phyloP scores from a whole-genome alignment of 1,284 basidiomycete species.

The Cryptococcus sp. region DNA sequence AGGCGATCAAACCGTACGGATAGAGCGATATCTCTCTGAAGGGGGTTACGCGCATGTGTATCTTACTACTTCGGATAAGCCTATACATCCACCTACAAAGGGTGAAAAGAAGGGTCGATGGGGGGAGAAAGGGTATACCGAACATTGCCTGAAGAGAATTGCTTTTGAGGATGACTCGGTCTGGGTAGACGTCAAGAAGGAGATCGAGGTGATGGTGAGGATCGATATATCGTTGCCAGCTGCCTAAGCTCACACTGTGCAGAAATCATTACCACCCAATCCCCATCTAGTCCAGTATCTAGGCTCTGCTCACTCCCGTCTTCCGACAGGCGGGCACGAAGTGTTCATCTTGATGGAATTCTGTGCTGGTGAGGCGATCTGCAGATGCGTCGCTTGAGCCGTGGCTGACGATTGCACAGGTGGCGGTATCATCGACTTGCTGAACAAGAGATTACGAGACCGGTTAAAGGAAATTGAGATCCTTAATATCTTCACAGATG shows the following conservation, averaged over 20 bases:
- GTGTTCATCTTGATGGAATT: constrained; percentile 99
- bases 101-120: constrained; percentile 38
- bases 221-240: not conserved
- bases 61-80: constrained; percentile 80
- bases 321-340: constrained; percentile 82
- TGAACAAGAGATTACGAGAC: constrained; percentile 93
- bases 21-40: constrained; percentile 88
- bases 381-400: not conserved
- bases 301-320: constrained; percentile 73
- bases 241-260: not conserved
- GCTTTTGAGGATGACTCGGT: constrained; percentile 87
- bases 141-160: constrained; percentile 96
- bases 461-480: constrained; percentile 93
- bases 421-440: constrained; percentile 98
- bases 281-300: constrained; percentile 48
- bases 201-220: constrained; percentile 97
- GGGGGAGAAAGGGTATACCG: constrained; percentile 66
- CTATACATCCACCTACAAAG: constrained; percentile 63
- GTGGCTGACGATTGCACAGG: constrained; percentile 56
- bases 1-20: constrained; percentile 84
- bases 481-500: constrained; percentile 94
- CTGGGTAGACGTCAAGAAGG: constrained; percentile 92
- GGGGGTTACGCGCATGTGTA: constrained; percentile 99
- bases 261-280: constrained; percentile 44
- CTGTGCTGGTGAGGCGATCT: constrained; percentile 62